phyloP scores from a whole-genome alignment of 2,329 filamentous ascomycete species.

The Arthrobotrys musiformis region DNA sequence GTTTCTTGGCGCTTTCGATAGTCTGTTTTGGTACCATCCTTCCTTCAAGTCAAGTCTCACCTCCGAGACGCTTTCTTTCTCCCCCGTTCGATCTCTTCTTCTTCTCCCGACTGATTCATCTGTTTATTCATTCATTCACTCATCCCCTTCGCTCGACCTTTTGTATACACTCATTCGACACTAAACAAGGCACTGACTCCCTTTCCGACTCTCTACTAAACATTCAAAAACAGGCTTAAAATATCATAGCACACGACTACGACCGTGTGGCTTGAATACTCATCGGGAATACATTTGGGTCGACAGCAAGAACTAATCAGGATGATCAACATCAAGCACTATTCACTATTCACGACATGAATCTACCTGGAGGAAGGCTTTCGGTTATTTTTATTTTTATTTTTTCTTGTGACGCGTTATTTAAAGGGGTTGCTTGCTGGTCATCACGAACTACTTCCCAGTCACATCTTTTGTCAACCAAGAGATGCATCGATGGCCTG shows the following conservation, averaged over 20 bases:
- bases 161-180: constrained; percentile 6
- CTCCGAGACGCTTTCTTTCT: constrained; percentile 35
- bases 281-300: background rate
- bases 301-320: background rate
- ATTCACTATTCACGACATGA: background rate
- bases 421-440: constrained; percentile 4
- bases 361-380: background rate
- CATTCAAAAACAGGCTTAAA: background rate
- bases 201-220: background rate
- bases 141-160: background rate
- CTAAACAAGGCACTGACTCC: background rate
- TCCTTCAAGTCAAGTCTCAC: constrained; percentile 22
- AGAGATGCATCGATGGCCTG: constrained; percentile 42
- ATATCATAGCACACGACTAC: background rate
- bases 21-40: constrained; percentile 27
- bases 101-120: constrained; percentile 9
- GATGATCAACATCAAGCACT: background rate
- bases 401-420: constrained; percentile 19
- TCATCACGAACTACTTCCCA: background rate
- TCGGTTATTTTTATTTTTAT: background rate
- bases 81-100: constrained; percentile 19
- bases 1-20: constrained; percentile 18
- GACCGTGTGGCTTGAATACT: background rate
- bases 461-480: constrained; percentile 32
- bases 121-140: background rate